Evolutionary conservation across 345 rosid species (phyloP), one percentile per base, ranked within the genome.

Genomic region (Cochlearia excelsa): DNA sequence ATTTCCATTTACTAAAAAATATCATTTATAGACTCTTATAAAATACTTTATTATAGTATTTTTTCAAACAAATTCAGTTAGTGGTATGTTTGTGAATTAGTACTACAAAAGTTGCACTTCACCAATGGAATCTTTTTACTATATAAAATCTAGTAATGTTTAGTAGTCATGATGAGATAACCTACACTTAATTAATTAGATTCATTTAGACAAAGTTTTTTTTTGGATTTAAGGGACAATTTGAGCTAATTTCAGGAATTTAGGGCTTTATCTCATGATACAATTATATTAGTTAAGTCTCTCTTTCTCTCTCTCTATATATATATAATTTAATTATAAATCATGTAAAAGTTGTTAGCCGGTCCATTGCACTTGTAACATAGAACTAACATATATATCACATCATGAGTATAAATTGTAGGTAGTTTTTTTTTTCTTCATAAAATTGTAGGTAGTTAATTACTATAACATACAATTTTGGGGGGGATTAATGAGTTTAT

Each of bases 231-330:
- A 49, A 69, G 56, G 47, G 74, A 34, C 30, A 56, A 63, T 69
- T 62, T 62, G 63, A 69, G 23, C 74, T 69, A 63, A 69, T 56
- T 63, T 56, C 68, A 69, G 74, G 64, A 69, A 63, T 56, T 69
- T 69, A 63, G 59, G 74, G 74, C 64, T 69, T 69, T 69, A 69
- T 62, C 68, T 62, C 62, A 54, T 54, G 68, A 69, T 69, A 59
- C 63, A 62, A 63, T 49, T 63, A 69, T 64, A 69, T 69, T 62
- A 69, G 63, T 16, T 16, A 16, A 16, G 23, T 16, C 23, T 16
- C 23, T 16, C 23, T 16, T 16, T 16, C 23, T 16, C 23, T 16
- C 68, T 55, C 38, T 61, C 68, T 61, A 16, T 55, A 7, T 33
- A 33, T 27, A 49, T 41, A 33, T 2, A 54, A 42, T 29, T 49